These are phyloP conservation scores for Tinospora cordifolia DNA, from an alignment of 164 flowering plant genomes.

Conservation along the genomic window DNA sequence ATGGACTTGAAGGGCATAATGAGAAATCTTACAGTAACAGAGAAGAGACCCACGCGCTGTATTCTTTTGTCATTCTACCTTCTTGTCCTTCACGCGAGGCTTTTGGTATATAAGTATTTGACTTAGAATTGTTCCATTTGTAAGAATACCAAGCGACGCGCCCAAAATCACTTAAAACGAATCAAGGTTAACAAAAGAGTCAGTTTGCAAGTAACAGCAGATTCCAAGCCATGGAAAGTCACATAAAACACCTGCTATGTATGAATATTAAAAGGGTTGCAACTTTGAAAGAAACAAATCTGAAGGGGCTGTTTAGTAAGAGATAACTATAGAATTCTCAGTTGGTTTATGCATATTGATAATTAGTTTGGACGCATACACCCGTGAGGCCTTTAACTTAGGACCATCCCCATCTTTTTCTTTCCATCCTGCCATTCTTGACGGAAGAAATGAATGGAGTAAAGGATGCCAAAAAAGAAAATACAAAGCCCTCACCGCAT, in stretches of 20 bases:
- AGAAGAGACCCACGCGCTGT: neutral
- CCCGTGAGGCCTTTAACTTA: too few species aligned
- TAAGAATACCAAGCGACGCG: conserved; percentile 52
- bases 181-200: conserved; percentile 34
- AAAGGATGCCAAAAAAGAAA: too few species aligned
- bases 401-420: neutral
- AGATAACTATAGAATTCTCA: too few species aligned
- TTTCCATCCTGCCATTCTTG: neutral
- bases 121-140: conserved; percentile 71
- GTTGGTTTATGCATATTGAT: too few species aligned
- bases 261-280: too few species aligned
- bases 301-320: too few species aligned
- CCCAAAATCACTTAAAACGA: conserved; percentile 64
- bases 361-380: too few species aligned
- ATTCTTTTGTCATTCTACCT: conserved; percentile 34
- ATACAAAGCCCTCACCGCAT: too few species aligned
- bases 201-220: neutral
- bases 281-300: too few species aligned
- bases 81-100: conserved; percentile 53
- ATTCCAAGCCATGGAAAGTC: too few species aligned
- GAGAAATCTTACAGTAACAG: neutral
- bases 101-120: conserved; percentile 68
- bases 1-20: neutral
- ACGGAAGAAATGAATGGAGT: too few species aligned
- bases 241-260: too few species aligned